A percentile compares a stretch with the other conserved stretches of the same genome.
phyloP scores from a whole-genome alignment of 106 monocot genomes.

The Dendrobium nobile region DNA sequence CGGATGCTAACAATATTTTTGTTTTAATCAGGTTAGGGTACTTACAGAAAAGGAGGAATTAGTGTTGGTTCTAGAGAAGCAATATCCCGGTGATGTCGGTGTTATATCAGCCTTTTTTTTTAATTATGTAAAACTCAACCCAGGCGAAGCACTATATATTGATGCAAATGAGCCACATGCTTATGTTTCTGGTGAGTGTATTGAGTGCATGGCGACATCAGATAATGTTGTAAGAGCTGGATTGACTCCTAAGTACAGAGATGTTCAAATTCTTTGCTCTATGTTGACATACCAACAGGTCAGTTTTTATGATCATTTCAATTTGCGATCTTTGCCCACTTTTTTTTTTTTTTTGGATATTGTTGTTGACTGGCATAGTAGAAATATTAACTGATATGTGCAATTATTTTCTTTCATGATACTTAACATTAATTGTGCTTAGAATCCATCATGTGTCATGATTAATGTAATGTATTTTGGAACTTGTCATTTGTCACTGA shows the following conservation, averaged over 20 bases:
- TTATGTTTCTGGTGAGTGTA: constrained; percentile 86
- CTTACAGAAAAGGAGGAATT: constrained; percentile 88
- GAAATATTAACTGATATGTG: neutral
- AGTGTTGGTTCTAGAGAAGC: constrained; percentile 57
- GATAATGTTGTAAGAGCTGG: constrained; percentile 99
- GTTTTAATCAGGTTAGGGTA: constrained; percentile 43
- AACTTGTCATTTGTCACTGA: neutral
- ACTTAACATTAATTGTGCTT: neutral
- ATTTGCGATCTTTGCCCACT: neutral
- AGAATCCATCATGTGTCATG: neutral
- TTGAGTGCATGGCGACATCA: constrained; percentile 97
- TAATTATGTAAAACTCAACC: constrained; percentile 78
- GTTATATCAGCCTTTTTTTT: constrained; percentile 88
- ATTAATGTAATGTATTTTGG: neutral
- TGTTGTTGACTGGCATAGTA: neutral
- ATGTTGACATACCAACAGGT: constrained; percentile 98
- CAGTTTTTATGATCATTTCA: neutral
- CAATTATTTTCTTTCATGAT: neutral
- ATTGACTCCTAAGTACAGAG: constrained; percentile 82
- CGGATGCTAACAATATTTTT: neutral
- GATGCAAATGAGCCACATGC: constrained; percentile 96
- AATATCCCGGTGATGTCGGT: constrained; percentile 85
- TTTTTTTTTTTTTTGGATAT: neutral
- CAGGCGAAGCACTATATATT: constrained; percentile 84
- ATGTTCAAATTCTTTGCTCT: constrained; percentile 86